phyloP scores from a whole-genome alignment of 1,284 basidiomycete genomes.

The Clitocybe nebularis region DNA sequence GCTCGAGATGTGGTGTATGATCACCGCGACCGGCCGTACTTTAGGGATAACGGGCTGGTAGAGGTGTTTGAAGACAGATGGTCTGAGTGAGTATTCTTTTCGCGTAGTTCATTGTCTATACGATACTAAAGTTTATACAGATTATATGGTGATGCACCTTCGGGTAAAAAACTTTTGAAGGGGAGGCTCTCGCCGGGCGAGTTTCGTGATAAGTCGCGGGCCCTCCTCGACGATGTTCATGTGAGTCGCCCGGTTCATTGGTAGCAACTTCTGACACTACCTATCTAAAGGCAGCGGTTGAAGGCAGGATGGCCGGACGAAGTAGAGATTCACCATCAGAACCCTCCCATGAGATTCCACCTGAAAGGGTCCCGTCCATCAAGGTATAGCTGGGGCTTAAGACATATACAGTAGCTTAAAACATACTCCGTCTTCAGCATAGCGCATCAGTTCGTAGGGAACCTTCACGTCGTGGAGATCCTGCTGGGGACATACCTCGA shows the following conservation, averaged over 20 bases:
- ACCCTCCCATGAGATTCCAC: slow-evolving; percentile 6
- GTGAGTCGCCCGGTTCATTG: slow-evolving; percentile 7
- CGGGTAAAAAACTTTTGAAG: slow-evolving; percentile 20
- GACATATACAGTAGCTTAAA: not conserved
- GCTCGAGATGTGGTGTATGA: slow-evolving; percentile 17
- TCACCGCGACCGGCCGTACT: slow-evolving; percentile 16
- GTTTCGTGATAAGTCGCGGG: slow-evolving; percentile 17
- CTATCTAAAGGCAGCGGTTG: slow-evolving; percentile 12
- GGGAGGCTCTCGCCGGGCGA: slow-evolving; percentile 17
- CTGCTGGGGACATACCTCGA: too few relatives aligned
- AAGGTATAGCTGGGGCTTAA: slow-evolving; percentile 7
- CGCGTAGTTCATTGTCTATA: not conserved
- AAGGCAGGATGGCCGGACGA: slow-evolving; percentile 11
- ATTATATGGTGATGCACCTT: slow-evolving; percentile 17
- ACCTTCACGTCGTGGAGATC: slow-evolving; percentile 9
- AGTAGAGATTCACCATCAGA: slow-evolving; percentile 14
- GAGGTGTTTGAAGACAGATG: slow-evolving; percentile 18
- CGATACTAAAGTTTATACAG: slow-evolving; percentile 7
- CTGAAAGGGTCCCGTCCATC: slow-evolving; percentile 6
- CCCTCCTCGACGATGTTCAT: slow-evolving; percentile 17
- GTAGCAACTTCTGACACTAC: not conserved
- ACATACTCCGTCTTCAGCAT: slow-evolving; percentile 3
- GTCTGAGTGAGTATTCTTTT: slow-evolving; percentile 15
- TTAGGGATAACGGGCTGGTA: slow-evolving; percentile 15
- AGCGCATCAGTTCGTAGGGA: slow-evolving; percentile 8